Evolutionary conservation across 2,329 filamentous ascomycete species (phyloP), one percentile per base, ranked within the genome.

Genomic region (Colletotrichum kahawae): DNA sequence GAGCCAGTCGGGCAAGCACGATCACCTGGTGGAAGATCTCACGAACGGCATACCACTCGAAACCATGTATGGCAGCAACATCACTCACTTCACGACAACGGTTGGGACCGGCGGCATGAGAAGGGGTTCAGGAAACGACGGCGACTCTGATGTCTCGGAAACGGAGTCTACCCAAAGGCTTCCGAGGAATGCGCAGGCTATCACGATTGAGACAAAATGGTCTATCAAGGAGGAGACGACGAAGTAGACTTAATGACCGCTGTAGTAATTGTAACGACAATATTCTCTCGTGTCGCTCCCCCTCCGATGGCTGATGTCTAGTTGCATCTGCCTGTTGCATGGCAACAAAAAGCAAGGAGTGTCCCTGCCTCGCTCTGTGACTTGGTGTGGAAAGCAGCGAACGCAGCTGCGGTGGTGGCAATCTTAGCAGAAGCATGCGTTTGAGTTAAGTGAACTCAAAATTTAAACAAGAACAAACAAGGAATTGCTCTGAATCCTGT

Each of bases 161-260:
- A 67, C 69, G 14, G 62, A 67, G 24, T 71, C 69, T 21, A 71
- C 48, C 21, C 24, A 24, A 10, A 67, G 69, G n/a, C 21, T 71
- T 6, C 69, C 69, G n/a, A 59, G 62, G 24, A 71, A 71, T 10
- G 69, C 69, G 29, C 62, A 71, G 29, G 62, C 51, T 13, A 71
- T 71, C 29, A 71, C 43, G 27, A 60, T 71, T 13, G 69, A 71
- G n/a, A 71, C 69, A 21, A 71, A 71, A n/a, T 71, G 69, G 69
- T 59, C 69, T 5, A 71, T 71, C n/a, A 57, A 36, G 27, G 69
- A 71, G 34, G 69, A 71, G 51, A 71, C 62, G 12, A 71, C 68
- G 18, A 71, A 71, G 18, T 62, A 63, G 27, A 24, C 43, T 51
- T 51, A 51, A 51, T 51, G 43, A 51, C n/a, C n/a, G n/a, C 43